A percentile compares a stretch with the other conserved stretches of the same genome.
Conservation (phyloP, 1,284 basidiomycete genomes). For the Clitocybe nebularis region DNA sequence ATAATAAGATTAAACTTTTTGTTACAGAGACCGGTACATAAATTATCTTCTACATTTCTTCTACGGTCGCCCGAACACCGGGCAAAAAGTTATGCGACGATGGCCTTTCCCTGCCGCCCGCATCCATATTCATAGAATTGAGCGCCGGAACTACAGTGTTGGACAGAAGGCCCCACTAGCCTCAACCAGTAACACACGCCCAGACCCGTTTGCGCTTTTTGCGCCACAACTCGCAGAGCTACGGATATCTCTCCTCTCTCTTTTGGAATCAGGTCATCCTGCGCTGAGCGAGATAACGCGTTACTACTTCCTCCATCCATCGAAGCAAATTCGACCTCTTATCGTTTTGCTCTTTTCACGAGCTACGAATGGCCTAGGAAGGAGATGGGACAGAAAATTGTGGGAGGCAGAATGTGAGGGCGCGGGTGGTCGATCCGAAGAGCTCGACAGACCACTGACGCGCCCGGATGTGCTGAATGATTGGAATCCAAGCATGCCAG, state of each 20-base stretch:
- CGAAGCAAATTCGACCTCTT: slow-evolving; percentile 91
- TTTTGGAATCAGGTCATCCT: slow-evolving; percentile 88
- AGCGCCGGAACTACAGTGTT: slow-evolving; percentile 1
- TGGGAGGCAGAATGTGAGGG: slow-evolving; percentile 51
- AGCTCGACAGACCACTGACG: slow-evolving; percentile 68
- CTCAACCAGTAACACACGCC: not conserved
- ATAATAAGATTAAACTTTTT: not conserved
- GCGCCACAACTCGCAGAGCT: slow-evolving; percentile 73
- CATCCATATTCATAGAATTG: slow-evolving; percentile 2
- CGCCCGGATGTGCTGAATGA: slow-evolving; percentile 82
- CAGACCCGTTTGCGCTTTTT: slow-evolving; percentile 68
- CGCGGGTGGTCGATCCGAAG: slow-evolving; percentile 43
- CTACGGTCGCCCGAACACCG: not conserved
- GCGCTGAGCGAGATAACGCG: slow-evolving; percentile 85
- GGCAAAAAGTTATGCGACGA: slow-evolving; percentile 2
- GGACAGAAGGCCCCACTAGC: not conserved
- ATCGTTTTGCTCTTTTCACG: slow-evolving; percentile 88
- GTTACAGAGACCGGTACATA: not conserved
- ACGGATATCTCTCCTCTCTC: slow-evolving; percentile 69
- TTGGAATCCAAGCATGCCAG: slow-evolving; percentile 77
- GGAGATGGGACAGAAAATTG: slow-evolving; percentile 50
- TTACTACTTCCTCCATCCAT: slow-evolving; percentile 91
- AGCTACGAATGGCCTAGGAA: slow-evolving; percentile 88
- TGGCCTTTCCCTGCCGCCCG: not conserved
- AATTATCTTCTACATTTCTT: not conserved